A percentile compares a stretch with the other conserved stretches of the same genome.
Conservation (phyloP, 176 grass and related monocot species). For the Elymus sibiricus region DNA sequence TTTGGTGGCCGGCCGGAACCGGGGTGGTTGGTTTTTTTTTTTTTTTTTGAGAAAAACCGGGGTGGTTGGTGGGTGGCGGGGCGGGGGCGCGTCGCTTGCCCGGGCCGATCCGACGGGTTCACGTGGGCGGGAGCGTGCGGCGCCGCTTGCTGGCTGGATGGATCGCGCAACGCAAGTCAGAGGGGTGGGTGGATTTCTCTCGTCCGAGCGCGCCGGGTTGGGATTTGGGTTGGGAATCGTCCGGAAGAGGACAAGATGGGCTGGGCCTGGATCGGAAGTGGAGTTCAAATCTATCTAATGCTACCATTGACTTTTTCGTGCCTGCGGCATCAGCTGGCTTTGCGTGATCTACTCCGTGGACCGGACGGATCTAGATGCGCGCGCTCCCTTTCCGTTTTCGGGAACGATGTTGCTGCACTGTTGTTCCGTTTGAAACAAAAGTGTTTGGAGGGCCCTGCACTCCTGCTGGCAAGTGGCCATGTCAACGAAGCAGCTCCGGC, state of each 20-base stretch:
- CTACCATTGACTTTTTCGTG: not conserved
- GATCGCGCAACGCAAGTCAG: not conserved
- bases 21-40: not conserved
- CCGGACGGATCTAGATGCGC: not conserved
- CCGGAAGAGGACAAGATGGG: conserved; percentile 13
- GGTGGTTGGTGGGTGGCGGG: not conserved
- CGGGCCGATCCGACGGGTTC: not conserved
- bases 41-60: too few relatives aligned
- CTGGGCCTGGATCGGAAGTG: not conserved
- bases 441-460: not conserved
- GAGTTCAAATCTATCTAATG: not conserved
- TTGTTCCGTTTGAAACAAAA: not conserved
- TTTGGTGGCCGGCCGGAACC: not conserved
- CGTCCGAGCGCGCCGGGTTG: not conserved
- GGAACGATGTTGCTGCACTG: not conserved
- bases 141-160: not conserved
- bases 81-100: not conserved
- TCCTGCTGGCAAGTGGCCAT: not conserved
- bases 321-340: not conserved
- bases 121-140: not conserved
- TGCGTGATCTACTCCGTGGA: not conserved
- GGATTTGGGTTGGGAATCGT: not conserved
- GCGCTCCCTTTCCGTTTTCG: not conserved
- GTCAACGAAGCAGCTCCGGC: not conserved
- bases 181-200: not conserved